Evolutionary conservation across 208 protist species (phyloP).

Genomic region (Leishmania turanica): DNA sequence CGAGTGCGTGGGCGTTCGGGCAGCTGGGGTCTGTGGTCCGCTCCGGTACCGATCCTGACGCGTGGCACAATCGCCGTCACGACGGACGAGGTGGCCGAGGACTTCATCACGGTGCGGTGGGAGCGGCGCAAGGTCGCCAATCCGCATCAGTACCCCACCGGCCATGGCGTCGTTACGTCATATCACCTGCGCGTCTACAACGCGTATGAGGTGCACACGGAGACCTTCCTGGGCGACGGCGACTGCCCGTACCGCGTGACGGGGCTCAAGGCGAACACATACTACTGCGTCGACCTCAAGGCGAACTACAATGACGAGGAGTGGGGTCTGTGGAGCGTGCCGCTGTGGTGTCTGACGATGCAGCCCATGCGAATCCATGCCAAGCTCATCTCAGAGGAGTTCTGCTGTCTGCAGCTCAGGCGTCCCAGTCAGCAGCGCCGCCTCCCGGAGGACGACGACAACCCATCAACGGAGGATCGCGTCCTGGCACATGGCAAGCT

Average conservation of each 20-base stretch:
- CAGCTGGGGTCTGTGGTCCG: slow-evolving; percentile 88
- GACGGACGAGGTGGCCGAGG: slow-evolving; percentile 90
- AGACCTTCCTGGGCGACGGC: slow-evolving; percentile 87
- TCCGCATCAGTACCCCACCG: slow-evolving; percentile 83
- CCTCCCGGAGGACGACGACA: slow-evolving; percentile 90
- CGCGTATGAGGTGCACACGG: slow-evolving; percentile 60
- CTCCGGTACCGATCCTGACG: slow-evolving; percentile 83
- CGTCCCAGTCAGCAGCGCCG: slow-evolving; percentile 75
- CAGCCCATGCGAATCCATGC: slow-evolving; percentile 83
- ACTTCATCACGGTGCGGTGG: slow-evolving; percentile 88
- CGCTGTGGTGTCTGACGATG: slow-evolving; percentile 92
- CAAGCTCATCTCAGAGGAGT: slow-evolving; percentile 91
- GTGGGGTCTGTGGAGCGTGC: slow-evolving; percentile 91
- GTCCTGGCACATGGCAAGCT: slow-evolving; percentile 53
- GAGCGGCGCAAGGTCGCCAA: slow-evolving; percentile 82
- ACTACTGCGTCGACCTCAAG: slow-evolving; percentile 93
- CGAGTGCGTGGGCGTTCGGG: slow-evolving; percentile 84
- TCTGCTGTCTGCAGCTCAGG: slow-evolving; percentile 75
- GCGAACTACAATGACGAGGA: slow-evolving; percentile 94
- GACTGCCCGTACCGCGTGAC: slow-evolving; percentile 90
- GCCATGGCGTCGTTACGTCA: slow-evolving; percentile 80
- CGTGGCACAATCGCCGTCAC: slow-evolving; percentile 83
- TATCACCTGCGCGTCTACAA: slow-evolving; percentile 93
- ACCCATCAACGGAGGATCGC: slow-evolving; percentile 53
- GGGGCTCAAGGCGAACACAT: slow-evolving; percentile 83